Percentiles rank a stretch among this genome's conserved stretches.
Evolutionary conservation across 768 basidiomycete genomes (phyloP).

Genomic region (Lentinula sp.): DNA sequence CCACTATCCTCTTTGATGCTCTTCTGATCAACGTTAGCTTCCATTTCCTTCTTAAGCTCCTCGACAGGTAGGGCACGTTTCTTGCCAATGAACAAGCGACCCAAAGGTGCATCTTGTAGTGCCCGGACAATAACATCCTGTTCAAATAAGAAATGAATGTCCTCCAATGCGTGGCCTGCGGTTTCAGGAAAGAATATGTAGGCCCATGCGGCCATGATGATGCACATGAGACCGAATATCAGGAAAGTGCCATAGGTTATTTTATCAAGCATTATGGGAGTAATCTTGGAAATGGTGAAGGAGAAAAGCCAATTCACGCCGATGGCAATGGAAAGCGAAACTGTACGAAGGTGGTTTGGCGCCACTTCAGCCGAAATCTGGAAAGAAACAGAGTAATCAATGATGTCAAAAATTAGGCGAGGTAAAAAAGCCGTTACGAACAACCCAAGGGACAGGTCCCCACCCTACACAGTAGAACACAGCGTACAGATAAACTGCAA

Average conservation of each 20-base stretch:
- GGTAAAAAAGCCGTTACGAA: conserved; percentile 12
- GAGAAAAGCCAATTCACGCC: conserved; percentile 42
- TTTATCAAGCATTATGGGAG: conserved; percentile 11
- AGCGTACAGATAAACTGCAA: conserved; percentile 41
- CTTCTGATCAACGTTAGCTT: background rate
- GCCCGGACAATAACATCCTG: conserved; percentile 26
- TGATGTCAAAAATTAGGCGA: too few relatives aligned
- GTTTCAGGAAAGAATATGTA: conserved; percentile 43
- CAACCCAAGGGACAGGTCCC: conserved; percentile 33
- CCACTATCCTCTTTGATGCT: background rate
- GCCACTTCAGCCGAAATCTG: conserved; percentile 28
- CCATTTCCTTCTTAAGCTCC: conserved; percentile 10
- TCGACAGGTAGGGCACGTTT: conserved; percentile 17
- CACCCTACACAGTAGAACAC: conserved; percentile 31
- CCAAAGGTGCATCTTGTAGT: conserved; percentile 35
- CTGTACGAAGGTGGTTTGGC: conserved; percentile 36
- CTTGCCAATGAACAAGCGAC: conserved; percentile 14
- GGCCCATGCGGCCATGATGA: conserved; percentile 35
- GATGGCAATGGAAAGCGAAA: conserved; percentile 28
- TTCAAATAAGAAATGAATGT: conserved; percentile 39
- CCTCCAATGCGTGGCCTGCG: conserved; percentile 38
- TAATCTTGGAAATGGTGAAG: conserved; percentile 34
- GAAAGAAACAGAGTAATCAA: background rate
- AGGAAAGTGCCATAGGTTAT: conserved; percentile 35
- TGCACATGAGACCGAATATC: conserved; percentile 33